Percentiles rank a stretch among this genome's conserved stretches.
Evolutionary conservation across 306 rosid genomes (phyloP).

Genomic region (Prunus mume): DNA sequence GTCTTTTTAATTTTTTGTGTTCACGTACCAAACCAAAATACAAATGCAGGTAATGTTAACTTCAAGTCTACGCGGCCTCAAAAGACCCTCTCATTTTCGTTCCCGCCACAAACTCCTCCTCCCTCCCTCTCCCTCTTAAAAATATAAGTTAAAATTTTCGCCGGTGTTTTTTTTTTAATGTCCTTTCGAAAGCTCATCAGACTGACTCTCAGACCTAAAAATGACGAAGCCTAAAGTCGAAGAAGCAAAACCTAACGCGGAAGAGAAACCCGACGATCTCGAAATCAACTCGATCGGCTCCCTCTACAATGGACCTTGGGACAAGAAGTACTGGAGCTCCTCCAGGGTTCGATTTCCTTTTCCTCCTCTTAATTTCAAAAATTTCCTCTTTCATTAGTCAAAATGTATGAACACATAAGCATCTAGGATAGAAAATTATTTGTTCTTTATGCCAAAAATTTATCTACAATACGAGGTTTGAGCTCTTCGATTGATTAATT

Average conservation of each 20-base stretch:
- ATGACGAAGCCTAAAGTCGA: constrained; percentile 35
- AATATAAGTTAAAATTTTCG: neutral
- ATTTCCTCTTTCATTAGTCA: neutral
- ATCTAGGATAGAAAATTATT: too few species aligned
- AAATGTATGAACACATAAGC: too few species aligned
- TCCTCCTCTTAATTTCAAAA: neutral
- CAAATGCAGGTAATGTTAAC: neutral
- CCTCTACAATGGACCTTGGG: constrained; percentile 72
- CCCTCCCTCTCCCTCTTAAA: neutral
- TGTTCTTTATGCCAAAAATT: too few species aligned
- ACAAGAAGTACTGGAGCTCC: constrained; percentile 92
- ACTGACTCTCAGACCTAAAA: neutral
- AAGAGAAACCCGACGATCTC: constrained; percentile 44
- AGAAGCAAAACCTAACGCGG: constrained; percentile 14
- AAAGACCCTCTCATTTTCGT: neutral
- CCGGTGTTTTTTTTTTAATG: neutral
- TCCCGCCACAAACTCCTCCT: constrained; percentile 31
- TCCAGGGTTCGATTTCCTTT: constrained; percentile 63
- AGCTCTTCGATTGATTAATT: neutral
- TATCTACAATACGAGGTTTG: neutral
- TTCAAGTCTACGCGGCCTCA: too few species aligned
- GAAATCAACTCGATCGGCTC: constrained; percentile 80
- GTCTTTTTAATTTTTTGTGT: accelerated
- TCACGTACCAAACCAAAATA: neutral
- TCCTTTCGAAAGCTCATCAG: neutral